phyloP scores from a whole-genome alignment of 2,329 filamentous ascomycete species.

The Epichloe sylvatica region DNA sequence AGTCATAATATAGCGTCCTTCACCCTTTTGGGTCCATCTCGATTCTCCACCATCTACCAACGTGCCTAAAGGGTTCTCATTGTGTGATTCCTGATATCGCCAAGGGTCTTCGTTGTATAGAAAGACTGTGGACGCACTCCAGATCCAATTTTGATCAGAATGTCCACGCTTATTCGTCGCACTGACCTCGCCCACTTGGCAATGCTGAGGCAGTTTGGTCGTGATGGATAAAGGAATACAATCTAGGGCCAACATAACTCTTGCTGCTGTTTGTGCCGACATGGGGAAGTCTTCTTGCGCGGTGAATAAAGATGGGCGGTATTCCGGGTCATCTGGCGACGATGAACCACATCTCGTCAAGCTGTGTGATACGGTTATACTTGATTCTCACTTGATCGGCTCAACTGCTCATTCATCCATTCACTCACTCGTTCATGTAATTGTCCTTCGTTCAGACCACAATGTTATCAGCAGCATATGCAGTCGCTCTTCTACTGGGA shows the following conservation, averaged over 20 bases:
- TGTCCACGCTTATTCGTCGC: not conserved
- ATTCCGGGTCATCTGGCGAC: too few species aligned
- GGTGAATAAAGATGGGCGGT: too few species aligned
- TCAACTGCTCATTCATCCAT: not conserved
- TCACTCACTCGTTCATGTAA: not conserved
- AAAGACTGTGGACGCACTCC: not conserved
- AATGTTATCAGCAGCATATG: not conserved
- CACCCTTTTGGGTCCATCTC: not conserved
- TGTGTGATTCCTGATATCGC: not conserved
- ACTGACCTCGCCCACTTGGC: not conserved
- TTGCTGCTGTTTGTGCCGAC: too few species aligned
- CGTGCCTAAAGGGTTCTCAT: not conserved
- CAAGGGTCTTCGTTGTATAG: not conserved
- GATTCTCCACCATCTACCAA: not conserved
- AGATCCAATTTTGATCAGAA: too few species aligned
- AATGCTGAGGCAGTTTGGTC: too few species aligned
- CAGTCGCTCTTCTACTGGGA: conserved; percentile 3
- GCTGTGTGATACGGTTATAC: not conserved
- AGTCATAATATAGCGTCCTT: not conserved
- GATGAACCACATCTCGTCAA: too few species aligned
- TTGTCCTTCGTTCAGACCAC: not conserved
- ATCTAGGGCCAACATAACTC: too few species aligned
- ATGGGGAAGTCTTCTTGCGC: too few species aligned
- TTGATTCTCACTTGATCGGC: not conserved
- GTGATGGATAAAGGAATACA: too few species aligned